These are phyloP conservation scores for Gremmenia infestans DNA, from an alignment of 2,329 filamentous ascomycete species.

Conservation along the genomic window DNA sequence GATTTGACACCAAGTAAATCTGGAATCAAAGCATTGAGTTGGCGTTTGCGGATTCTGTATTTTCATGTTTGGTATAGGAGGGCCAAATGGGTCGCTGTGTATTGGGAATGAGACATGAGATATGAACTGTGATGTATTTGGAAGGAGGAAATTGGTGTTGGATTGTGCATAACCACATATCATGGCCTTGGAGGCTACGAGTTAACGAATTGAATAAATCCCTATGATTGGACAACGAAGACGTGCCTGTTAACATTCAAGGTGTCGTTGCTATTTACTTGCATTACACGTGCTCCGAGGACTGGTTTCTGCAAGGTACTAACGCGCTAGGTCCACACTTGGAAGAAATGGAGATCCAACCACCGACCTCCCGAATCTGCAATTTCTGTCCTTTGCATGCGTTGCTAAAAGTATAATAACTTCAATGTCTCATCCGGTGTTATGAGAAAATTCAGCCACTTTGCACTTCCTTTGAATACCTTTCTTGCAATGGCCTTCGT, in stretches of 20 bases:
- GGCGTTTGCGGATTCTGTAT: slow-evolving; percentile 5
- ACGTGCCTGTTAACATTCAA: too few species aligned
- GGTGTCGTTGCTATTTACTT: too few species aligned
- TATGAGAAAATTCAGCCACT: not conserved
- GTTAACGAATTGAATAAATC: not conserved
- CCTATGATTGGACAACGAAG: not conserved
- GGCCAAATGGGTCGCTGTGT: not conserved
- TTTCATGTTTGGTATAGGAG: not conserved
- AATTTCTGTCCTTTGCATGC: too few species aligned
- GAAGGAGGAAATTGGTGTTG: not conserved
- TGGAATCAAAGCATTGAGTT: slow-evolving; percentile 1
- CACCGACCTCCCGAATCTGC: not conserved
- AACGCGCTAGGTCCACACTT: not conserved
- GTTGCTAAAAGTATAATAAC: not conserved
- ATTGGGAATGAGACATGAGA: not conserved
- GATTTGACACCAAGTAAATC: slow-evolving; percentile 47
- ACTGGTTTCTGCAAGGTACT: not conserved
- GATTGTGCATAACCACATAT: not conserved
- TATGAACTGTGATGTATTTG: not conserved
- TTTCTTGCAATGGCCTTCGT: slow-evolving; percentile 11
- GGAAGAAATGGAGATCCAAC: not conserved
- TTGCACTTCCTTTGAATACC: not conserved
- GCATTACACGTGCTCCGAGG: not conserved
- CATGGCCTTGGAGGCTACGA: not conserved
- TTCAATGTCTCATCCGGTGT: not conserved